Percentiles rank a stretch among this genome's conserved stretches.
phyloP scores from a whole-genome alignment of 495 filamentous ascomycete species.

The Jackrogersella multiformis region DNA sequence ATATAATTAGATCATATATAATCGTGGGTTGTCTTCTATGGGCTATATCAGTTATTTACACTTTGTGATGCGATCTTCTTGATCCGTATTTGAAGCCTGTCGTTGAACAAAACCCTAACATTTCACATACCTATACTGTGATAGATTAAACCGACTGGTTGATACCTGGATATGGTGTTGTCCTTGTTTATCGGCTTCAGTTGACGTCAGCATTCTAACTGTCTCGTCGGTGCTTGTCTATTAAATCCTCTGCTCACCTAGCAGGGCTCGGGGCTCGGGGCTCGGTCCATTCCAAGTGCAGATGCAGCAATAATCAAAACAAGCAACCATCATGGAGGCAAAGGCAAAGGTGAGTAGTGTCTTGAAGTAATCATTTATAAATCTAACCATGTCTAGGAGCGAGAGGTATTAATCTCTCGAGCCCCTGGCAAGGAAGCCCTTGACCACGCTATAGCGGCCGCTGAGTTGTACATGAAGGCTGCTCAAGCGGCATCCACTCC shows the following conservation, averaged over 20 bases:
- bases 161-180: constrained; percentile 5
- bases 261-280: too few species aligned
- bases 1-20: constrained; percentile 10
- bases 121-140: neutral
- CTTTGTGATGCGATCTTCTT: constrained; percentile 13
- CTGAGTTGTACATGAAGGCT: constrained; percentile 81
- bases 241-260: neutral
- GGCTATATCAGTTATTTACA: constrained; percentile 13
- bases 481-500: constrained; percentile 60
- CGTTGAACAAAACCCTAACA: neutral
- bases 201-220: constrained; percentile 11
- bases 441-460: constrained; percentile 74
- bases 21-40: constrained; percentile 20
- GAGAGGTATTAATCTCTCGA: constrained; percentile 64
- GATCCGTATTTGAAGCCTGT: constrained; percentile 2
- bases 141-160: neutral
- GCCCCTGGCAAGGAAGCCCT: constrained; percentile 73
- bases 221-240: neutral
- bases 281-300: neutral
- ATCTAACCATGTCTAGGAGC: constrained; percentile 60
- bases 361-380: constrained; percentile 36
- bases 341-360: constrained; percentile 51
- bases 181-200: constrained; percentile 11
- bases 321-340: constrained; percentile 48
- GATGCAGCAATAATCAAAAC: constrained; percentile 7